Evolutionary conservation across 768 basidiomycete genomes (phyloP).

Genomic region (Naganishia antarctica): DNA sequence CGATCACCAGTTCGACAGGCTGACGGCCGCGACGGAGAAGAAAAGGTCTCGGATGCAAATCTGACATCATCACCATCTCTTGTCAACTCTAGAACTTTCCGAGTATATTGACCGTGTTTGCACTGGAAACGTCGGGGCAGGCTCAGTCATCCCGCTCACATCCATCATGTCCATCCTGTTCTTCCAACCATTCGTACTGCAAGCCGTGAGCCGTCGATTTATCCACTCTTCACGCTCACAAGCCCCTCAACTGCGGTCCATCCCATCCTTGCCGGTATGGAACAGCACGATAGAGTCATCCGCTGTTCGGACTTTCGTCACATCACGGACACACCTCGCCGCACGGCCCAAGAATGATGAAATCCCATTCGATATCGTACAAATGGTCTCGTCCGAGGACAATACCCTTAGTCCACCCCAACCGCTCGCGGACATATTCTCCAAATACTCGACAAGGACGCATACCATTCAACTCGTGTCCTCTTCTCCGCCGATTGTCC

Average conservation of each 20-base stretch:
- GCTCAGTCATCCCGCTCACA: neutral
- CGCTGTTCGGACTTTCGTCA: neutral
- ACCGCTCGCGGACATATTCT: slow-evolving; percentile 30
- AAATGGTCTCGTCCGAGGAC: slow-evolving; percentile 36
- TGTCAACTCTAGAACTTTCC: slow-evolving; percentile 6
- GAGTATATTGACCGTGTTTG: no score
- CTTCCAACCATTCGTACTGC: neutral
- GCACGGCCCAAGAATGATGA: slow-evolving; percentile 24
- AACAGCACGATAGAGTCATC: neutral
- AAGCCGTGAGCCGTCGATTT: neutral
- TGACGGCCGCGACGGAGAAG: slow-evolving; percentile 3
- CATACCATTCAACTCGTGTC: slow-evolving; percentile 39
- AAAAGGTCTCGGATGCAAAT: slow-evolving; percentile 11
- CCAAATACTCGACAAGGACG: slow-evolving; percentile 30
- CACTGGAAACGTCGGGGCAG: no score
- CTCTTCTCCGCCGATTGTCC: slow-evolving; percentile 38
- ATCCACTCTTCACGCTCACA: neutral
- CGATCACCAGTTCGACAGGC: no score
- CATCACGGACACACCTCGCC: neutral
- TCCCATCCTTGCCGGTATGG: neutral
- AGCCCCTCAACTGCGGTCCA: neutral
- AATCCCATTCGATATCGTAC: slow-evolving; percentile 41
- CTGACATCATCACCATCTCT: slow-evolving; percentile 7
- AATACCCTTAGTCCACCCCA: slow-evolving; percentile 34
- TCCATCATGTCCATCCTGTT: neutral